Conservation (phyloP, 305 asterid genomes). For the Plantago coronopus region DNA sequence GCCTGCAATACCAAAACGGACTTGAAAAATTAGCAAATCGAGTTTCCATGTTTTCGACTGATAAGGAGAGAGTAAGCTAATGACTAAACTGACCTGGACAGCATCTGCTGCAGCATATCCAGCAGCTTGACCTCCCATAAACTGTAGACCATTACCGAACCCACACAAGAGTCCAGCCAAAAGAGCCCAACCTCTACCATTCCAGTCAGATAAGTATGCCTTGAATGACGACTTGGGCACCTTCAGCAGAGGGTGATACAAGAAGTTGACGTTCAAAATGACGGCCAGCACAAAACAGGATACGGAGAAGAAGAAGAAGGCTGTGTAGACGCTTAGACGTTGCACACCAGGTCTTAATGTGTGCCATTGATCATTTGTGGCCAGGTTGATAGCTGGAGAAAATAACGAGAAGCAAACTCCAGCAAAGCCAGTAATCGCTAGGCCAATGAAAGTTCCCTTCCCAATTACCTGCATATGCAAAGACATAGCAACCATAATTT, state of each 20-base stretch:
- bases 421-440: slow-evolving; percentile 43
- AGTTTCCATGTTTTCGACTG: neutral
- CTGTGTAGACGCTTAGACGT: slow-evolving; percentile 45
- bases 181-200: slow-evolving; percentile 59
- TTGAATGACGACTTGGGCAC: slow-evolving; percentile 42
- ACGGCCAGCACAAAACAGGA: slow-evolving; percentile 46
- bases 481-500: too few species aligned
- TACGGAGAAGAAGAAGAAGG: slow-evolving; percentile 50
- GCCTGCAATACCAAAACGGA: slow-evolving; percentile 32
- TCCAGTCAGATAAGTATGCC: slow-evolving; percentile 45
- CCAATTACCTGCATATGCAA: slow-evolving; percentile 38
- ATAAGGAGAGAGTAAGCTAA: too few species aligned
- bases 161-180: slow-evolving; percentile 57
- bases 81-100: slow-evolving; percentile 41
- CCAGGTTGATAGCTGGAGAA: slow-evolving; percentile 53
- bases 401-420: slow-evolving; percentile 55
- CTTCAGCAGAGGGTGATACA: slow-evolving; percentile 38
- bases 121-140: slow-evolving; percentile 68
- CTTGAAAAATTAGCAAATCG: neutral
- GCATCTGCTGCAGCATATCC: slow-evolving; percentile 70
- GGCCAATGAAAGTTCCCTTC: slow-evolving; percentile 43
- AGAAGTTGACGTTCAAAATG: slow-evolving; percentile 38
- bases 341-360: slow-evolving; percentile 41
- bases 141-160: slow-evolving; percentile 60
- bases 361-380: slow-evolving; percentile 63